These are phyloP conservation scores for Zygosaccharomyces pseudobailii DNA, from an alignment of 1,139 yeast species.

Conservation along the genomic window DNA sequence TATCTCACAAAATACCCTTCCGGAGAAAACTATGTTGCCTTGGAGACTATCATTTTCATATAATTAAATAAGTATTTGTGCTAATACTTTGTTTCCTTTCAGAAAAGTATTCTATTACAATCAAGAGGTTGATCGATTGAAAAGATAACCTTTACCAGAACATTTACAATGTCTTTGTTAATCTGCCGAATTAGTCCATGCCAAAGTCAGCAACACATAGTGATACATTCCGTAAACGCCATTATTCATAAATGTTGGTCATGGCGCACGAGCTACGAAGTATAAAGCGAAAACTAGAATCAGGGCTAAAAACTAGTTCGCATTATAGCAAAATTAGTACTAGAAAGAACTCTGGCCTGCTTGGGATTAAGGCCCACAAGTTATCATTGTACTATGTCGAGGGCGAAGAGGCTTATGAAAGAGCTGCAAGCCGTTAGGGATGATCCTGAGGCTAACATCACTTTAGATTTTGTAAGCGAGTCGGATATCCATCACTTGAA, in stretches of 20 bases:
- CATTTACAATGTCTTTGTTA: no score
- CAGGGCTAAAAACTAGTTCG: background rate
- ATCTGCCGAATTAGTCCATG: no score
- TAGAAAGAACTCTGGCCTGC: background rate
- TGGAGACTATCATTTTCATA: no score
- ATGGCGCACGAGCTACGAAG: background rate
- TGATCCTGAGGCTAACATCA: conserved; percentile 74
- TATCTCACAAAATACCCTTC: no score
- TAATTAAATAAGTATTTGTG: no score
- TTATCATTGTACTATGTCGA: conserved; percentile 51
- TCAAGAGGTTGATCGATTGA: no score
- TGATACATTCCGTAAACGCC: background rate
- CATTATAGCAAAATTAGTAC: background rate
- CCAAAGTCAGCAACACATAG: no score
- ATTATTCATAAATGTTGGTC: background rate
- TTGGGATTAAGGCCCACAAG: background rate
- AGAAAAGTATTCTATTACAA: no score
- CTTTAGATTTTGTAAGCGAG: conserved; percentile 63
- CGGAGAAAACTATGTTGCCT: no score
- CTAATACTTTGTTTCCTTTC: no score
- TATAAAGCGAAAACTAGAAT: background rate
- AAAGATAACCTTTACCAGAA: no score
- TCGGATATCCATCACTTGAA: conserved; percentile 79
- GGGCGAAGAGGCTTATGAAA: conserved; percentile 79
- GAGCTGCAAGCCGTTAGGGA: conserved; percentile 85